A percentile compares a stretch with the other conserved stretches of the same genome.
Evolutionary conservation across 179 eudicot species (phyloP).

Genomic region (Nepenthes alata): DNA sequence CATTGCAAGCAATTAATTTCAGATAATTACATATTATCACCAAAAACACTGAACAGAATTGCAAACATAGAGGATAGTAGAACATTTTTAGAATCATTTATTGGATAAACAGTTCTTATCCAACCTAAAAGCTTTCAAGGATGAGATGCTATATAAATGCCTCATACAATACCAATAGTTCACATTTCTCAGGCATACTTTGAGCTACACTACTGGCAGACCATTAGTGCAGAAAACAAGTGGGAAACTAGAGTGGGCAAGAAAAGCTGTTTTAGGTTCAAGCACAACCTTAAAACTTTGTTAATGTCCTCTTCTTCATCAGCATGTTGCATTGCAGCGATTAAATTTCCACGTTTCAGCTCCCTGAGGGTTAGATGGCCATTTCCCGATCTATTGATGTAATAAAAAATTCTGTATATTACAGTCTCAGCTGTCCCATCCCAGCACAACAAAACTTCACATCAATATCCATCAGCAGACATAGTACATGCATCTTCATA

Average conservation of each 20-base stretch:
- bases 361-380: constrained; percentile 86
- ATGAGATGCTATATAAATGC: too few species aligned
- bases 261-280: not conserved
- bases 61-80: too few species aligned
- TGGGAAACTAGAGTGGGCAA: not conserved
- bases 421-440: constrained; percentile 84
- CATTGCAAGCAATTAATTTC: too few species aligned
- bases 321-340: constrained; percentile 93
- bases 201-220: too few species aligned
- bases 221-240: too few species aligned
- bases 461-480: constrained; percentile 3
- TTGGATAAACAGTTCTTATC: too few species aligned
- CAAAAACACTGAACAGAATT: too few species aligned
- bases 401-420: constrained; percentile 90
- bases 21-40: too few species aligned
- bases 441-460: constrained; percentile 13
- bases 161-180: too few species aligned
- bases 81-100: too few species aligned
- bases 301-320: constrained; percentile 99
- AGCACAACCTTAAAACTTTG: constrained; percentile 70
- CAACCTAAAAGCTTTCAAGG: too few species aligned
- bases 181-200: too few species aligned
- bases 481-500: not conserved
- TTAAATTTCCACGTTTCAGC: constrained; percentile 80
- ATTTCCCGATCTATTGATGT: constrained; percentile 86